Base-by-base conservation (phyloP, 352 stramenopile species). In the Pythium dissotocum region DNA sequence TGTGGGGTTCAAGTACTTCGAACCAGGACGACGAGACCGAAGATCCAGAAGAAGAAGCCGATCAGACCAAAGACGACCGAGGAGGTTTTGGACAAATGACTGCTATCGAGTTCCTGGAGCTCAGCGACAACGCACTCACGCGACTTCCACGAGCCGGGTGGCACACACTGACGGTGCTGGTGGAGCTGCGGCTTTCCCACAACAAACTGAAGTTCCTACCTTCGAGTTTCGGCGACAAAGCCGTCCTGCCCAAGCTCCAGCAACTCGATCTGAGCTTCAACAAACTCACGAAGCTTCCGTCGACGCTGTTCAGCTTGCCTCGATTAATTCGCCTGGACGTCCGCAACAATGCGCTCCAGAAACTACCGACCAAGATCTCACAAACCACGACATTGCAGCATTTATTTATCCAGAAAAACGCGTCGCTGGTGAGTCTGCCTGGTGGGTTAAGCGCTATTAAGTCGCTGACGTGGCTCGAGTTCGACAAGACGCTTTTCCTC, bases 401-500 rank as follows among this genome's bases (percentile, higher is more conserved):
- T 8, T 55, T 89, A n/a, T 58, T 76, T 9, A 38, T 87, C 10
- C 70, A 73, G 0, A 78, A 76, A 26, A 89, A 89, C 38, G 38
- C 49, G 7, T 51, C 69, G 1, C 59, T 89, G 7, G 24, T 44
- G 0, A 55, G 58, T 5, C 67, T 89, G 2, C 77, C 81, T 24
- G 51, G 40, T 0, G 64, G 58, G 13, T 36, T 89, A 4, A 69
- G 53, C 18, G 49, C 61, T 5, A 56, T 86, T 0, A 51, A 58
- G 10, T 63, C 21, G 6, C 66, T 89, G 1, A 42, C 69, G 35
- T 70, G 77, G 54, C 69, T 89, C 0, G 72, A 76, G 10, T 58
- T 89, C 21, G 81, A 89, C 54, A 87, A 85, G 61, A 53, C 52
- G 9, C 86, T 77, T 49, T 85, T 89, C 59, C 67, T 89, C 36